Conservation (phyloP, 768 basidiomycete species). For the Mycena chlorophos region DNA sequence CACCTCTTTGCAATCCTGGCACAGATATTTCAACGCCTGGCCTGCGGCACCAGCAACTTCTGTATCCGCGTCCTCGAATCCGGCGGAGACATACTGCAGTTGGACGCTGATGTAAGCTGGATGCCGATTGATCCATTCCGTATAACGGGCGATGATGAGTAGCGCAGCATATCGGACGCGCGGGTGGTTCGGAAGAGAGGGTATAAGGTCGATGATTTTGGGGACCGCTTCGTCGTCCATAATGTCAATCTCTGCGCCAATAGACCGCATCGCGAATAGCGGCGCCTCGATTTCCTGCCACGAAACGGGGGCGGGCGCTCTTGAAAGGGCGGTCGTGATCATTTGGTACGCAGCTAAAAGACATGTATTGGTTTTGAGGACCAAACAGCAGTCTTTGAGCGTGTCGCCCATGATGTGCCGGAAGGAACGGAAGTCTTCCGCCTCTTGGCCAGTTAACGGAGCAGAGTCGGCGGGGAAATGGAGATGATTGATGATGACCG, state of each 20-base stretch:
- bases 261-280: conserved; percentile 94
- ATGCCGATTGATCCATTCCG: conserved; percentile 93
- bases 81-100: conserved; percentile 87
- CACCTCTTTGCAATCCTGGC: conserved; percentile 93
- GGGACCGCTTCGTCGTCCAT: conserved; percentile 85
- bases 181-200: conserved; percentile 85
- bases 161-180: conserved; percentile 93
- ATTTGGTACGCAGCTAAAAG: conserved; percentile 78
- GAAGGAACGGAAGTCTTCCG: conserved; percentile 92
- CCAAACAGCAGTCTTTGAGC: conserved; percentile 95
- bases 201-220: conserved; percentile 93
- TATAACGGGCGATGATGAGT: conserved; percentile 93
- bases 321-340: conserved; percentile 72
- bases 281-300: conserved; percentile 99
- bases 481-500: conserved; percentile 83
- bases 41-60: conserved; percentile 94
- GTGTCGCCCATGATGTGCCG: conserved; percentile 99
- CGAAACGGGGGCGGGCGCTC: conserved; percentile 53
- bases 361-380: conserved; percentile 85
- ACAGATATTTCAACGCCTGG: conserved; percentile 93
- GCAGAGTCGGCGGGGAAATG: conserved; percentile 81
- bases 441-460: conserved; percentile 74
- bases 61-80: conserved; percentile 77
- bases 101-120: conserved; percentile 83
- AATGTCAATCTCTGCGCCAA: conserved; percentile 92